A percentile compares a stretch with the other conserved stretches of the same genome.
Conservation (phyloP, 495 filamentous ascomycete genomes). For the Penicillium macrosclerotiorum region DNA sequence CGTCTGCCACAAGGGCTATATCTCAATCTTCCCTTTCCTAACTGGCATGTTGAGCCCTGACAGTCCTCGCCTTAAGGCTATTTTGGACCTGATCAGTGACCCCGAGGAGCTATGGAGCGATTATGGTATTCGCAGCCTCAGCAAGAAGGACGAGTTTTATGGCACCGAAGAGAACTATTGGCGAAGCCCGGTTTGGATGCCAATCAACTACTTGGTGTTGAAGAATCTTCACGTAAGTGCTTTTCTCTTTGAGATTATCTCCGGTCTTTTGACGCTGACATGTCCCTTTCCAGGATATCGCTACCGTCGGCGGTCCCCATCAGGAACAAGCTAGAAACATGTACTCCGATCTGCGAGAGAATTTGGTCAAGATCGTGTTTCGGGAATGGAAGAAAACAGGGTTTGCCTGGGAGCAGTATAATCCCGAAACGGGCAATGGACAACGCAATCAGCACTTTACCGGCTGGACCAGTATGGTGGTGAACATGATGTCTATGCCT, state of each 20-base stretch:
- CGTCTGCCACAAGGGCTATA: conserved; percentile 95
- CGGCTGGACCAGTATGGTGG: conserved; percentile 95
- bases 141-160: conserved; percentile 77
- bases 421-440: conserved; percentile 85
- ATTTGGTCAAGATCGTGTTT: conserved; percentile 88
- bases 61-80: conserved; percentile 65
- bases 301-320: conserved; percentile 60
- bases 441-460: conserved; percentile 98
- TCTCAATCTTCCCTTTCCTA: conserved; percentile 92
- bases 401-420: conserved; percentile 99
- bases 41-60: conserved; percentile 72
- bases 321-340: conserved; percentile 65
- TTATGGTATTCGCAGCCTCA: conserved; percentile 82
- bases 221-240: conserved; percentile 74
- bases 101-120: conserved; percentile 84
- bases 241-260: conserved; percentile 4
- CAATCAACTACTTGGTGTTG: conserved; percentile 91
- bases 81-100: conserved; percentile 75
- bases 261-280: conserved; percentile 6
- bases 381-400: conserved; percentile 84
- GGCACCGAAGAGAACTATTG: conserved; percentile 95
- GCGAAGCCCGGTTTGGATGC: conserved; percentile 94
- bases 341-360: conserved; percentile 74
- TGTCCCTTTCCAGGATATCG: conserved; percentile 33
- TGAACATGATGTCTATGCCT: conserved; percentile 95